phyloP scores from a whole-genome alignment of 2,329 filamentous ascomycete genomes.

The Pyricularia grisea region DNA sequence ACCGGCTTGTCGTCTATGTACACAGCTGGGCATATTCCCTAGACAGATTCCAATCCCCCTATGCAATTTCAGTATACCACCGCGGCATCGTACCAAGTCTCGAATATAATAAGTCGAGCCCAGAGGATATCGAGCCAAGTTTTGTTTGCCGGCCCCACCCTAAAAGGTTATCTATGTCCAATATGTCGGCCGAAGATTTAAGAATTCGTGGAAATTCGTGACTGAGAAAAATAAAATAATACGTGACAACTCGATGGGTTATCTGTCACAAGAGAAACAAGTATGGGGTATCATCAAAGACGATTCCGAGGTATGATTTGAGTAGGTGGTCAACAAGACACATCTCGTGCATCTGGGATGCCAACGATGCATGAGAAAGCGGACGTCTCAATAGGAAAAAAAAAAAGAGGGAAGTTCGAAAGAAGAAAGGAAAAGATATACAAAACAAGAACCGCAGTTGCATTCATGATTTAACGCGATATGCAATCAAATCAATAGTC shows the following conservation, averaged over 20 bases:
- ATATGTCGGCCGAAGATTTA: background rate
- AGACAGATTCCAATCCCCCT: background rate
- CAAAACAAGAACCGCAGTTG: background rate
- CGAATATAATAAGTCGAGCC: background rate
- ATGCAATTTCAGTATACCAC: background rate
- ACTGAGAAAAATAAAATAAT: background rate
- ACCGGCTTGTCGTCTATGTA: background rate
- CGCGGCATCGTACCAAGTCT: background rate
- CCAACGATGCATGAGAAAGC: background rate
- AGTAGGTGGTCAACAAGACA: background rate
- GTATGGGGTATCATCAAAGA: background rate
- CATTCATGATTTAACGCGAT: background rate
- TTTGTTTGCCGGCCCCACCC: background rate
- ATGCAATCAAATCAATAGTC: constrained; percentile 12
- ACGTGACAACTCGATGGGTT: background rate
- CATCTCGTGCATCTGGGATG: background rate
- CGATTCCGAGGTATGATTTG: background rate
- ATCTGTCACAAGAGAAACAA: background rate
- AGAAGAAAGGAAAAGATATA: background rate
- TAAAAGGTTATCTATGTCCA: background rate
- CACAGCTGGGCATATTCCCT: background rate
- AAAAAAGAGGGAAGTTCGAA: background rate
- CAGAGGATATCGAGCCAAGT: background rate
- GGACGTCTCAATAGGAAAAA: background rate
- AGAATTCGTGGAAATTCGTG: background rate